Conservation (phyloP, 2,329 filamentous ascomycete species). For the Metarhizium album region DNA sequence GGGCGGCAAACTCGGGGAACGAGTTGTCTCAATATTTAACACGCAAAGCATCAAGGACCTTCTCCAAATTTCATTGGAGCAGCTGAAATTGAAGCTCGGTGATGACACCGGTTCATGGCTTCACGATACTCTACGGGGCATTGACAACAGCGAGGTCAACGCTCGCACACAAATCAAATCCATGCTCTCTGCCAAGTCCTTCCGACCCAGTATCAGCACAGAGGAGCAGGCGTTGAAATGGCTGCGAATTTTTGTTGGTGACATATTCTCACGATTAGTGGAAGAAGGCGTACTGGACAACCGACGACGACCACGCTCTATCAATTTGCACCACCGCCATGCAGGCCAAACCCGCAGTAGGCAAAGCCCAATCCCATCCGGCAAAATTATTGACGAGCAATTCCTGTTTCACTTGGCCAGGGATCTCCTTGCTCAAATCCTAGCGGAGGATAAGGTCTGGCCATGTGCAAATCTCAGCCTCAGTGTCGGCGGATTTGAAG, state of each 20-base stretch:
- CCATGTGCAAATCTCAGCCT: slow-evolving; percentile 86
- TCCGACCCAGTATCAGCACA: slow-evolving; percentile 70
- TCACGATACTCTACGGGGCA: slow-evolving; percentile 72
- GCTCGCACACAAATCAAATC: slow-evolving; percentile 88
- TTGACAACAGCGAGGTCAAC: slow-evolving; percentile 82
- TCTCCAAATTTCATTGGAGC: slow-evolving; percentile 59
- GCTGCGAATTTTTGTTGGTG: slow-evolving; percentile 83
- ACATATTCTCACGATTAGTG: slow-evolving; percentile 80
- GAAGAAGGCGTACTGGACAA: slow-evolving; percentile 87
- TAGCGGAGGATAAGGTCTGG: slow-evolving; percentile 71
- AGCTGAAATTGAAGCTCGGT: slow-evolving; percentile 66
- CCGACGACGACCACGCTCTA: slow-evolving; percentile 72
- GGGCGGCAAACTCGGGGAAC: slow-evolving; percentile 89
- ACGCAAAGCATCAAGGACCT: slow-evolving; percentile 73
- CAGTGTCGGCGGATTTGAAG: slow-evolving; percentile 86
- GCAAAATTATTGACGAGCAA: slow-evolving; percentile 60
- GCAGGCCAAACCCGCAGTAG: slow-evolving; percentile 64
- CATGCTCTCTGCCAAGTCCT: slow-evolving; percentile 95
- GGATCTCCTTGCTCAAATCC: slow-evolving; percentile 64
- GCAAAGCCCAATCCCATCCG: slow-evolving; percentile 64
- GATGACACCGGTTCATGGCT: slow-evolving; percentile 82
- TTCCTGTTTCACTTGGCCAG: slow-evolving; percentile 66
- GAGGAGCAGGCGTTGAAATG: slow-evolving; percentile 71
- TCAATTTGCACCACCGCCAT: slow-evolving; percentile 75
- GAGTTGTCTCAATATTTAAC: slow-evolving; percentile 68